phyloP scores from a whole-genome alignment of 2,329 filamentous ascomycete species.

The Fusarium armeniacum region DNA sequence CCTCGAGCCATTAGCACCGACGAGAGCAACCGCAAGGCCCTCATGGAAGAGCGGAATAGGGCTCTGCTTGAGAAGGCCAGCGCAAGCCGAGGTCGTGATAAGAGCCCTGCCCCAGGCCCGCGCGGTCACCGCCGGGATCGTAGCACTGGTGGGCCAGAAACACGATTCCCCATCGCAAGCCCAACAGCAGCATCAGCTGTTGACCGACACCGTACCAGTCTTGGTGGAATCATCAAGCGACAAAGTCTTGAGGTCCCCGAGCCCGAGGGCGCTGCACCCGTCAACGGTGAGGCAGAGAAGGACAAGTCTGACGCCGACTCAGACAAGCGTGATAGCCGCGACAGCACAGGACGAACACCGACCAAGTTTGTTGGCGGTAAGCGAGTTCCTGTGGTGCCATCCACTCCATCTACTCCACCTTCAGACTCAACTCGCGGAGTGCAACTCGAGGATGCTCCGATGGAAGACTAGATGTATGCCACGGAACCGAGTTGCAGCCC shows the following conservation, averaged over 20 bases:
- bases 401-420: conserved; percentile 52
- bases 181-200: conserved; percentile 67
- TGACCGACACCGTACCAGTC: conserved; percentile 65
- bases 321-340: conserved; percentile 77
- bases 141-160: conserved; percentile 79
- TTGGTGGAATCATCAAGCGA: conserved; percentile 67
- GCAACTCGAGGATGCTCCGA: conserved; percentile 66
- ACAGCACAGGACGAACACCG: conserved; percentile 68
- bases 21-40: conserved; percentile 92
- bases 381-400: conserved; percentile 53
- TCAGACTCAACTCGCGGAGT: conserved; percentile 59
- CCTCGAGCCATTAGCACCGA: conserved; percentile 93
- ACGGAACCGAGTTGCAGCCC: conserved; percentile 26
- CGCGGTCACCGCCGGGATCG: conserved; percentile 81
- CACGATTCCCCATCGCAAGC: conserved; percentile 86
- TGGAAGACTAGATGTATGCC: conserved; percentile 60
- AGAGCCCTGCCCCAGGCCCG: conserved; percentile 76
- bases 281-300: conserved; percentile 58
- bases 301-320: conserved; percentile 45
- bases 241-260: conserved; percentile 87
- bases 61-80: conserved; percentile 79
- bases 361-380: conserved; percentile 65
- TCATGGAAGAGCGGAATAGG: conserved; percentile 93
- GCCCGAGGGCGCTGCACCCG: conserved; percentile 61
- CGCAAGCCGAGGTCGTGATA: conserved; percentile 77